phyloP scores from a whole-genome alignment of 2,329 filamentous ascomycete species.

The Fusarium ambrosium region DNA sequence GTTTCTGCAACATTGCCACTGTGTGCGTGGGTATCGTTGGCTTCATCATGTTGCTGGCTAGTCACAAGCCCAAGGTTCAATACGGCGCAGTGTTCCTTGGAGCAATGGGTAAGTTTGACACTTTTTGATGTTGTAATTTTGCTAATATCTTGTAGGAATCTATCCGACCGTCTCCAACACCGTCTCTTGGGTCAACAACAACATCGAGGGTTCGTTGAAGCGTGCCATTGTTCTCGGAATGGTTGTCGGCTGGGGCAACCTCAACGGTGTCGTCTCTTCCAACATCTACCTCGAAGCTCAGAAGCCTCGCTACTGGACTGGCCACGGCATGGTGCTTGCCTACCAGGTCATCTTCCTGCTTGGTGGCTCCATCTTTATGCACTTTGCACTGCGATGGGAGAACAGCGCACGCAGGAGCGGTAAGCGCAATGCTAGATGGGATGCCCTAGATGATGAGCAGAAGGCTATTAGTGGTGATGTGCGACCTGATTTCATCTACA shows the following conservation, averaged over 20 bases:
- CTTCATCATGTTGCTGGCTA: constrained; percentile 75
- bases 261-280: constrained; percentile 74
- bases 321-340: constrained; percentile 73
- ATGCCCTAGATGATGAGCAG: constrained; percentile 67
- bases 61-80: constrained; percentile 65
- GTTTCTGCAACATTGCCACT: constrained; percentile 74
- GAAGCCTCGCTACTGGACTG: constrained; percentile 54
- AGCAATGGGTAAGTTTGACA: constrained; percentile 55
- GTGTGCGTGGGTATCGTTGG: constrained; percentile 73
- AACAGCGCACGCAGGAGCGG: constrained; percentile 71
- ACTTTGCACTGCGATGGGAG: constrained; percentile 70
- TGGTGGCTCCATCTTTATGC: constrained; percentile 73
- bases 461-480: constrained; percentile 70
- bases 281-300: constrained; percentile 71
- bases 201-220: constrained; percentile 72
- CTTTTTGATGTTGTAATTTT: accelerated
- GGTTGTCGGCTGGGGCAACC: constrained; percentile 83
- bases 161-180: constrained; percentile 80
- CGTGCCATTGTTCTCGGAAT: constrained; percentile 79
- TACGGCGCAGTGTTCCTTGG: constrained; percentile 79
- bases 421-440: constrained; percentile 66
- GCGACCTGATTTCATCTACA: constrained; percentile 54
- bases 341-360: constrained; percentile 75
- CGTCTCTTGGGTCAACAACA: constrained; percentile 79
- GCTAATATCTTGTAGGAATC: constrained; percentile 65